phyloP scores from a whole-genome alignment of 1,284 basidiomycete genomes.

The Ceratobasidium theobromae region DNA sequence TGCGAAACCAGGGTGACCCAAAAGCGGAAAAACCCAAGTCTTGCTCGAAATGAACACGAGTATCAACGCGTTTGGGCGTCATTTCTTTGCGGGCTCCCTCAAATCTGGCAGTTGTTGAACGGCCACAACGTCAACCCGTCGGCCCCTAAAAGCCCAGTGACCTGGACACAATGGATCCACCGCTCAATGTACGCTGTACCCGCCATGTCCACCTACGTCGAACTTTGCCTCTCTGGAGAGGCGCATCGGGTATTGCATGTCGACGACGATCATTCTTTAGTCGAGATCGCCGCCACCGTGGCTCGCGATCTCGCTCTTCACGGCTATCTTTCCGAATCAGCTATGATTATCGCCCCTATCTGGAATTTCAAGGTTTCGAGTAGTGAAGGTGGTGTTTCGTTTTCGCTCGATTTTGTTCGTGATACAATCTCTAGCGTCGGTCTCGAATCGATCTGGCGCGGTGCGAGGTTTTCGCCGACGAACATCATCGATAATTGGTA shows the following conservation, averaged over 20 bases:
- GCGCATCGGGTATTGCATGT: background rate
- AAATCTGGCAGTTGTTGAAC: background rate
- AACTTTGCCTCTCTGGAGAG: background rate
- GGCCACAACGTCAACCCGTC: too few species aligned
- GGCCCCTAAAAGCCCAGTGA: slow-evolving; percentile 1
- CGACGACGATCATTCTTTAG: slow-evolving; percentile 1
- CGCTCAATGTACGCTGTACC: too few species aligned
- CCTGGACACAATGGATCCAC: background rate
- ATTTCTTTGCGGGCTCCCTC: background rate
- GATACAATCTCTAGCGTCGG: background rate
- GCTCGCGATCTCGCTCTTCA: slow-evolving; percentile 19
- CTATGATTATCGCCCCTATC: slow-evolving; percentile 2
- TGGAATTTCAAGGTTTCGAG: background rate
- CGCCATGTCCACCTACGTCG: slow-evolving; percentile 3
- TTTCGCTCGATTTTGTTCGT: slow-evolving; percentile 19
- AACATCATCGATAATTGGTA: background rate
- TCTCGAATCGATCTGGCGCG: slow-evolving; percentile 2
- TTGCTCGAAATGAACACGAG: background rate
- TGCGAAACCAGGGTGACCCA: background rate
- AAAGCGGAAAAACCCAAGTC: background rate
- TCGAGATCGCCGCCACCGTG: background rate
- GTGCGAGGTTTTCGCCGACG: background rate
- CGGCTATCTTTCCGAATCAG: slow-evolving; percentile 4
- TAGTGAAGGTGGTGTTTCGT: background rate
- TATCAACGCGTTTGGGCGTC: background rate